Percentiles rank a stretch among this genome's conserved stretches.
phyloP scores from a whole-genome alignment of 2,329 filamentous ascomycete species.

The Elsinoe batatas region DNA sequence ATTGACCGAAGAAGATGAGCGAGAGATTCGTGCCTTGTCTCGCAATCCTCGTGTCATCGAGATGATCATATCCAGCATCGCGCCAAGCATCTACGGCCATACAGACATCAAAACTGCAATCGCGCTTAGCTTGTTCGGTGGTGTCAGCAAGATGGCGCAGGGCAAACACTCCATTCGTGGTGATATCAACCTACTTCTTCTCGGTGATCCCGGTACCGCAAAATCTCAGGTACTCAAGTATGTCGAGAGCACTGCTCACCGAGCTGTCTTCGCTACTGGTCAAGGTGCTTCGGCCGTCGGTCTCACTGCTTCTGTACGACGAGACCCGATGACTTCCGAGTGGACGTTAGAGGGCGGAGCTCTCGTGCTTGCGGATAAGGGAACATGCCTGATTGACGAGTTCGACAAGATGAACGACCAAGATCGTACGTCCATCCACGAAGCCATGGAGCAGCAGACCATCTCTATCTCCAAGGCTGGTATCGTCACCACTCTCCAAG shows the following conservation, averaged over 20 bases:
- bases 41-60: conserved; percentile 87
- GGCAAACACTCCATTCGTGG: conserved; percentile 86
- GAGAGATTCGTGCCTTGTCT: conserved; percentile 75
- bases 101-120: conserved; percentile 95
- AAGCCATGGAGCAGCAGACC: conserved; percentile 99
- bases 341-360: conserved; percentile 97
- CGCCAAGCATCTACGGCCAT: conserved; percentile 95
- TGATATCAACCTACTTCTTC: conserved; percentile 93
- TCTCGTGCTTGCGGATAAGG: conserved; percentile 85
- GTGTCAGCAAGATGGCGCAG: conserved; percentile 82
- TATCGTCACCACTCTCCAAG: conserved; percentile 94
- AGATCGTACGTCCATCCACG: conserved; percentile 94
- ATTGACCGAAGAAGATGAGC: conserved; percentile 89
- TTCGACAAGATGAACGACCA: conserved; percentile 99
- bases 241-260: conserved; percentile 91
- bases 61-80: conserved; percentile 85
- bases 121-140: conserved; percentile 86
- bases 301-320: conserved; percentile 91
- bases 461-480: conserved; percentile 98
- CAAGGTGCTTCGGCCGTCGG: conserved; percentile 95
- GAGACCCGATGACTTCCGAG: conserved; percentile 88
- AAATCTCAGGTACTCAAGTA: conserved; percentile 98
- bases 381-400: conserved; percentile 93
- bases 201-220: conserved; percentile 93
- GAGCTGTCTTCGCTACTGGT: conserved; percentile 93